Evolutionary conservation across 352 stramenopile genomes (phyloP).

Genomic region (Stramenopiles sp.): DNA sequence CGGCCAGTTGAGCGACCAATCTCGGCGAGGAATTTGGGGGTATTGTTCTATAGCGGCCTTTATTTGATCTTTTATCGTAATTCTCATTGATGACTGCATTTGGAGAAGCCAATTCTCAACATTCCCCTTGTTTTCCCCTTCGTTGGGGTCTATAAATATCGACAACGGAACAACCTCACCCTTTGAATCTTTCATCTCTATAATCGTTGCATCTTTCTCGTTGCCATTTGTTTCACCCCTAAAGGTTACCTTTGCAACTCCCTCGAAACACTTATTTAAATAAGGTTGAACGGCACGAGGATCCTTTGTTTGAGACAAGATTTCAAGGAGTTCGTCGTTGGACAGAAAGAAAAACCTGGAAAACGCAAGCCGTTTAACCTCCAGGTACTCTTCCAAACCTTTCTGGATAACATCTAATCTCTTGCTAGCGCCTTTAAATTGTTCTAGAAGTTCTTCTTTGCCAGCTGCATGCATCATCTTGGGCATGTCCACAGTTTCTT

Average conservation of each 20-base stretch:
- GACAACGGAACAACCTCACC: constrained; percentile 62
- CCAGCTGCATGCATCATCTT: constrained; percentile 68
- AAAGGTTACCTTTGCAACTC: constrained; percentile 64
- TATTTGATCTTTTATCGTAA: constrained; percentile 39
- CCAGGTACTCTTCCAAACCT: constrained; percentile 61
- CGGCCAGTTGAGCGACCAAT: constrained; percentile 77
- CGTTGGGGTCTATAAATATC: constrained; percentile 62
- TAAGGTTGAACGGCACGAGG: constrained; percentile 72
- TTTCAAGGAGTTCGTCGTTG: constrained; percentile 67
- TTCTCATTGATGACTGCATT: constrained; percentile 67
- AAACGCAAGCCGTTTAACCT: constrained; percentile 70
- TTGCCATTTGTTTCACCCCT: constrained; percentile 70
- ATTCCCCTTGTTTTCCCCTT: constrained; percentile 70
- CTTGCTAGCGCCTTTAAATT: constrained; percentile 54
- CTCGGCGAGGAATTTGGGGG: constrained; percentile 36
- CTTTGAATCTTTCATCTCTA: constrained; percentile 73
- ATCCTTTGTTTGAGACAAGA: constrained; percentile 72
- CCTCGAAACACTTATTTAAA: constrained; percentile 85
- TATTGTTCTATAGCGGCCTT: constrained; percentile 56
- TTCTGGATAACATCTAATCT: constrained; percentile 69
- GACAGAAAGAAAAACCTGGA: constrained; percentile 83
- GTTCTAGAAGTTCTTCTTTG: constrained; percentile 59
- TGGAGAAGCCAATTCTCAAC: constrained; percentile 81
- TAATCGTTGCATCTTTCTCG: constrained; percentile 66
- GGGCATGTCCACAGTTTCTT: constrained; percentile 62